Evolutionary conservation across 768 basidiomycete species (phyloP), one percentile per base, ranked within the genome.

Genomic region (Cystofilobasidium capitatum): DNA sequence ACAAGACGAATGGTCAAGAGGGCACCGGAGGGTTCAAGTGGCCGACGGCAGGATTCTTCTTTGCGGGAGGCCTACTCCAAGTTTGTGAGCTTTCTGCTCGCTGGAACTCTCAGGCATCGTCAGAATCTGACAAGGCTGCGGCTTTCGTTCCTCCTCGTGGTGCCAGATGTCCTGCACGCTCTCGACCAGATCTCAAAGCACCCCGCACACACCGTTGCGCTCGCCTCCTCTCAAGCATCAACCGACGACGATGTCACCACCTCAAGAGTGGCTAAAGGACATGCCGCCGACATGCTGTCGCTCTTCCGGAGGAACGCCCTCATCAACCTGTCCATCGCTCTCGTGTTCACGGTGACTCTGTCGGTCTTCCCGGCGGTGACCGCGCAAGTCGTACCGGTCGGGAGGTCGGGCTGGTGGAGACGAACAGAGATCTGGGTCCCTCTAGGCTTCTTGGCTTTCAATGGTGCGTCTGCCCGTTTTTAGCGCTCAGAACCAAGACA

Each of bases 281-380:
- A n/a, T n/a, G n/a, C n/a, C n/a, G n/a, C n/a, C n/a, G n/a, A 14
- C 17, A 13, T 33, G 29, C 29, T 55, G 29, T 6, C 17, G 29
- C 26, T 60, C 36, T 45, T 60, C 24, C 22, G 49, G 0, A 26
- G 26, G 6, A 66, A 66, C 35, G 58, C 42, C 12, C 35, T 49
- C 44, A 33, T 60, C 58, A 66, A 66, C 58, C 24, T 31, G 22
- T 26, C 65, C 22, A 54, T 66, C 45, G 58, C 59, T 22, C 24
- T 39, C 49, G 35, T 58, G 7, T 60, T 59, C 31, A 31, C 45
- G 14, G 33, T 66, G 31, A 60, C 58, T 1, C 65, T 66, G 44
- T n/a, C 45, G 29, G 65, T 66, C 35, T 66, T 66, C 47, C 65
- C 65, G 3, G 65, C 59, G 24, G 57, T 66, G n/a, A 66, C 65